These are phyloP conservation scores for Paramecium bursaria DNA, from an alignment of 73 alveolate species.

Conservation along the genomic window DNA sequence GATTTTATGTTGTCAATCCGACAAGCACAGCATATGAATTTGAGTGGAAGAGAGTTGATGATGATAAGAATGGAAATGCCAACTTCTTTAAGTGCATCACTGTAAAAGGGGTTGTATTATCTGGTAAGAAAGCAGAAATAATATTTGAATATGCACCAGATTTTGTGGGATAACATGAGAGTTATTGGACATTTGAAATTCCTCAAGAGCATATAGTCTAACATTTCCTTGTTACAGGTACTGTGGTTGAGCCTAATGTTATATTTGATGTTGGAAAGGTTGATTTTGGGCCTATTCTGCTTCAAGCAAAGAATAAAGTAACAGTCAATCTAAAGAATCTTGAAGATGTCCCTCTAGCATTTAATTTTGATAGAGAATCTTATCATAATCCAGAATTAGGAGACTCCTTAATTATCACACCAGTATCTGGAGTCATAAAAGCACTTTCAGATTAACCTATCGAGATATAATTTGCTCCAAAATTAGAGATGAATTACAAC, in stretches of 20 bases:
- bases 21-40: constrained; percentile 99
- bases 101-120: constrained; percentile 95
- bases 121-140: constrained; percentile 99
- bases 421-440: constrained; percentile 95
- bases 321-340: constrained; percentile 93
- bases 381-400: constrained; percentile 79
- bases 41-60: constrained; percentile 93
- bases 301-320: constrained; percentile 99
- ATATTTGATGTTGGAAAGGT: constrained; percentile 97
- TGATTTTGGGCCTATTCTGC: constrained; percentile 98
- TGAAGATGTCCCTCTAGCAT: constrained; percentile 98
- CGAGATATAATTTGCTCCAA: constrained; percentile 97
- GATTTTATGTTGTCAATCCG: constrained; percentile 99
- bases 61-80: constrained; percentile 76
- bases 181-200: constrained; percentile 97
- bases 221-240: constrained; percentile 96
- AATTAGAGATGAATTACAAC: constrained; percentile 95
- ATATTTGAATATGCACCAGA: constrained; percentile 98
- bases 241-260: constrained; percentile 98
- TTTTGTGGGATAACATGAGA: constrained; percentile 97
- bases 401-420: constrained; percentile 95
- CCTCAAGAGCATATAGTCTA: constrained; percentile 96
- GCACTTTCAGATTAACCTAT: constrained; percentile 92
- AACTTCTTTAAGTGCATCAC: constrained; percentile 93
- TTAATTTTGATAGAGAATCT: constrained; percentile 83